Percentiles rank a stretch among this genome's conserved stretches.
These are phyloP conservation scores for Entophlyctis luteolus DNA, from an alignment of 192 early-diverging fungal species.

Conservation along the genomic window DNA sequence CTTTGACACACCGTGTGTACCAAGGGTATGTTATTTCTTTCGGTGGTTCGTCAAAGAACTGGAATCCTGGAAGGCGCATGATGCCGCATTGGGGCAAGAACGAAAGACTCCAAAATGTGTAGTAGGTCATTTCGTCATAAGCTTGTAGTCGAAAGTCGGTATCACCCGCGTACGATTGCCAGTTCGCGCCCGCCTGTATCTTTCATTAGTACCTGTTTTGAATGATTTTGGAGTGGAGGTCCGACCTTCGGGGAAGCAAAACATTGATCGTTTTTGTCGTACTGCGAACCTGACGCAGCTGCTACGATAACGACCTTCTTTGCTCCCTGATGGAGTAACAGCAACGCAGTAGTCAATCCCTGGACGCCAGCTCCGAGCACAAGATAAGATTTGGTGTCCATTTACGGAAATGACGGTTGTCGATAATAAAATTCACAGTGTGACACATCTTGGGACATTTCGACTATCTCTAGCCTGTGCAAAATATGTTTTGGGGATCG, in stretches of 20 bases:
- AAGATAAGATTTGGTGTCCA: slow-evolving; percentile 21
- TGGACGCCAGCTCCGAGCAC: slow-evolving; percentile 76
- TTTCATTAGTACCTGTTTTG: background rate
- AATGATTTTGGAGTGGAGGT: background rate
- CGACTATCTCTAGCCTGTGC: no score
- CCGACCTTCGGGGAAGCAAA: slow-evolving; percentile 20
- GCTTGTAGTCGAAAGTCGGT: slow-evolving; percentile 40
- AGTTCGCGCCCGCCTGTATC: slow-evolving; percentile 57
- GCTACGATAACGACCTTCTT: slow-evolving; percentile 62
- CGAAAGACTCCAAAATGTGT: slow-evolving; percentile 17
- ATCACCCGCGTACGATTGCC: slow-evolving; percentile 53
- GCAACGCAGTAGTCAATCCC: slow-evolving; percentile 64
- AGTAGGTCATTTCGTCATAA: slow-evolving; percentile 7
- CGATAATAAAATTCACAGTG: background rate
- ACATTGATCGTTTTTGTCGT: slow-evolving; percentile 2
- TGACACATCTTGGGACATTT: no score
- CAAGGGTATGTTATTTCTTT: slow-evolving; percentile 57
- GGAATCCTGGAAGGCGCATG: slow-evolving; percentile 49
- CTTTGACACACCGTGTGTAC: slow-evolving; percentile 52
- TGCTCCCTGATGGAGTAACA: slow-evolving; percentile 56
- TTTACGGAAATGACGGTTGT: background rate
- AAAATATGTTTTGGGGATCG: background rate
- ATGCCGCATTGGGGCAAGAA: slow-evolving; percentile 41
- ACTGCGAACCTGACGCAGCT: slow-evolving; percentile 43
- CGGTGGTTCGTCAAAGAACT: slow-evolving; percentile 56